Conservation (phyloP, 805 yeast species). For the Candida endomychidarum region DNA sequence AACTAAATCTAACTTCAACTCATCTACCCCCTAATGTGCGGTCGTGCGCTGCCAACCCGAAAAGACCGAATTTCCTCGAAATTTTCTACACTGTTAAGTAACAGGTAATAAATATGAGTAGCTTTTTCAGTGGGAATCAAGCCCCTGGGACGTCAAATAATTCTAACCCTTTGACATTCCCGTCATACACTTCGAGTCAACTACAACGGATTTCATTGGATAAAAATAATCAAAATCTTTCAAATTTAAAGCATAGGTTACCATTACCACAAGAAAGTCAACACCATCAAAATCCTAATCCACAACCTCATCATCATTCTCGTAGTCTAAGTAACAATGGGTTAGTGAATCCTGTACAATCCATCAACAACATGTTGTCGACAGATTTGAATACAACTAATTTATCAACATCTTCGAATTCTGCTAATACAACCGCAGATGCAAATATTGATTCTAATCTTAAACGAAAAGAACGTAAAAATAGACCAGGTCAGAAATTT, state of each 20-base stretch:
- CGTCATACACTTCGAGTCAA: slow-evolving; percentile 12
- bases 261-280: slow-evolving; percentile 16
- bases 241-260: slow-evolving; percentile 12
- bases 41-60: slow-evolving; percentile 7
- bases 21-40: neutral
- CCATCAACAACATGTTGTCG: slow-evolving; percentile 5
- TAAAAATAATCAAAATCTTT: slow-evolving; percentile 7
- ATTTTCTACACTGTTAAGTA: neutral
- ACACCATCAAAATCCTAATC: slow-evolving; percentile 8
- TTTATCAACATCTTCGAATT: neutral
- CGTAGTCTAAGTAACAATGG: slow-evolving; percentile 4
- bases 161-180: slow-evolving; percentile 11
- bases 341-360: slow-evolving; percentile 4
- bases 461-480: slow-evolving; percentile 32
- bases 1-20: no score
- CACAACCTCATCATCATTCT: slow-evolving; percentile 1
- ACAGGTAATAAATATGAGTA: slow-evolving; percentile 3
- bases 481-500: slow-evolving; percentile 54
- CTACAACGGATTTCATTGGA: slow-evolving; percentile 5
- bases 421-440: neutral
- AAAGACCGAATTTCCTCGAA: slow-evolving; percentile 8
- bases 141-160: neutral
- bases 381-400: neutral
- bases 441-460: neutral
- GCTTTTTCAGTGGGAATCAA: slow-evolving; percentile 5